Evolutionary conservation across 345 rosid genomes (phyloP).

Genomic region (Brassica incana): DNA sequence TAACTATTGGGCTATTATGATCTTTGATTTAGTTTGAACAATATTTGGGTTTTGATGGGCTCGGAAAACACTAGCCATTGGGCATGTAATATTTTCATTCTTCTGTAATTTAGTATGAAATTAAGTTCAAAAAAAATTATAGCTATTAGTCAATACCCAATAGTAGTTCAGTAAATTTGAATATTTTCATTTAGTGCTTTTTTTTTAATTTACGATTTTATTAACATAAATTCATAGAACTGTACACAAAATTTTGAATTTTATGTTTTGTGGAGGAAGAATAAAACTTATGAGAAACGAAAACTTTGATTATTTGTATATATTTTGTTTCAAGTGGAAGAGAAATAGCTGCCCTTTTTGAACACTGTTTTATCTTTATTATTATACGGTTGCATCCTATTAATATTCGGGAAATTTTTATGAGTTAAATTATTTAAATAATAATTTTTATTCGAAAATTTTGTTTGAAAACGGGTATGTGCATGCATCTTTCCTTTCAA

Average conservation of each 20-base stretch:
- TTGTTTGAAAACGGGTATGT: not conserved
- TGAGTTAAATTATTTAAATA: not conserved
- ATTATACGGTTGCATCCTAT: not conserved
- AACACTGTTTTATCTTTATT: not conserved
- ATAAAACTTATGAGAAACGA: not conserved
- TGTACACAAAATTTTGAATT: not conserved
- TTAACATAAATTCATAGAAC: not conserved
- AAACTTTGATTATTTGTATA: too few species aligned
- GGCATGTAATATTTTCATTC: too few species aligned
- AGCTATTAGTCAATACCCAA: not conserved
- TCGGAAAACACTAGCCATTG: too few species aligned
- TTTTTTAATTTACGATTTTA: too few species aligned
- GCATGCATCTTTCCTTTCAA: conserved; percentile 31
- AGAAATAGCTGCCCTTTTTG: not conserved
- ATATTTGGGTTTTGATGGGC: too few species aligned
- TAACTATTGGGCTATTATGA: too few species aligned
- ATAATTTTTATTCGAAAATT: not conserved
- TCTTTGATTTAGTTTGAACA: too few species aligned
- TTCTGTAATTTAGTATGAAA: too few species aligned
- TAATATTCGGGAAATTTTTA: not conserved
- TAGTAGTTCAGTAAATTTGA: not conserved
- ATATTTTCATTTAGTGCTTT: not conserved
- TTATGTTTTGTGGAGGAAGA: not conserved
- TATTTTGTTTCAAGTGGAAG: not conserved
- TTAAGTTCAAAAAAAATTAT: not conserved